Evolutionary conservation across 208 protist species (phyloP).

Genomic region (Crithidia mellificae): DNA sequence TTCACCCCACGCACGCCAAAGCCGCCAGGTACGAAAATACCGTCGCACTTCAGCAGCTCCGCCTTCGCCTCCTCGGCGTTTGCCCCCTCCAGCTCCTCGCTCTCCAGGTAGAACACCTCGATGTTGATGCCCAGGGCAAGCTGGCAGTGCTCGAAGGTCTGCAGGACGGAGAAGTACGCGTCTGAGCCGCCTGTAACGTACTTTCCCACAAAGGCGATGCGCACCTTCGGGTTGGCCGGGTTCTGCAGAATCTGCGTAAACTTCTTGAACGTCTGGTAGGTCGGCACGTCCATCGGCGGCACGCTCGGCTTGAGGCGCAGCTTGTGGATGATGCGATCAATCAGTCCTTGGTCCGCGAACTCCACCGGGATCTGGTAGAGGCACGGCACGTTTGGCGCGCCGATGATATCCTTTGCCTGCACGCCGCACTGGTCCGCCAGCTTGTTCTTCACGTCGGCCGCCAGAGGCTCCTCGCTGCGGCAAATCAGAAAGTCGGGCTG

Average conservation of each 20-base stretch:
- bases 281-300: conserved; percentile 63
- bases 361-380: conserved; percentile 96
- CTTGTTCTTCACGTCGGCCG: conserved; percentile 87
- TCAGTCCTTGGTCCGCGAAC: conserved; percentile 90
- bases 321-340: conserved; percentile 78
- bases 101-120: conserved; percentile 94
- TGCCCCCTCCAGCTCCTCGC: conserved; percentile 75
- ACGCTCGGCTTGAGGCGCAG: conserved; percentile 52
- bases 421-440: conserved; percentile 98
- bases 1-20: conserved; percentile 98
- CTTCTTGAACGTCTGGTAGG: conserved; percentile 75
- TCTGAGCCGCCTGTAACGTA: conserved; percentile 96
- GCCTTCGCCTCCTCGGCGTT: conserved; percentile 69
- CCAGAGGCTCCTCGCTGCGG: conserved; percentile 92
- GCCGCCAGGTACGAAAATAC: conserved; percentile 98
- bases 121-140: conserved; percentile 92
- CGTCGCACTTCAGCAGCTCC: conserved; percentile 85
- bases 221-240: conserved; percentile 78
- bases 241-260: conserved; percentile 75
- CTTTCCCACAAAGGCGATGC: conserved; percentile 99
- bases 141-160: conserved; percentile 96
- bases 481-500: conserved; percentile 98
- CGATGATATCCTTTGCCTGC: conserved; percentile 91
- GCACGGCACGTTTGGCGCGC: conserved; percentile 95
- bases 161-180: conserved; percentile 98